Base-by-base conservation (phyloP, 73 alveolate genomes). In the Diophrys sp. region DNA sequence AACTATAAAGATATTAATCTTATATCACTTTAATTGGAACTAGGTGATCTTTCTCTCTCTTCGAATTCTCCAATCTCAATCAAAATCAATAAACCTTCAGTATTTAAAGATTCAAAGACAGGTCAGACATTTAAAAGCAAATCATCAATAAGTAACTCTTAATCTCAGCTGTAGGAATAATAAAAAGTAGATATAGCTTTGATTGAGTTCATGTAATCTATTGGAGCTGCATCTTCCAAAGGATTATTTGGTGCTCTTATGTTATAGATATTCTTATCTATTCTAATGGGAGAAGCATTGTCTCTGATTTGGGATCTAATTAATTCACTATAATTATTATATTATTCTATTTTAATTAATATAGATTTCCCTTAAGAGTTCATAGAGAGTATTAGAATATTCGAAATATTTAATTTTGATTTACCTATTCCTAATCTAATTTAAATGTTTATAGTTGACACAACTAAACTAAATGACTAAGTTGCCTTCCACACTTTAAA, bases 401-500 rank as follows among this genome's bases (percentile, higher is more conserved):
- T 68, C 55, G 18, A 68, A 2, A 68, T 68, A 23, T 5, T 68
- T 68, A 29, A 68, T 68, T 18, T 68, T 18, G 75, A 68, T 5
- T 5, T 68, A 2, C 75, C 75, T 2, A 23, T 25, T 2, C 31
- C 75, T 2, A 29, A 28, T 68, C 31, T 68, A 2, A 2, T 68
- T n/a, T 2, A 23, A 5, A 31, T 23, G 34, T 5, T 25, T 28
- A 2, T 25, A 2, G 2, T 68, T 25, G 75, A 18, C 29, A 31
- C 25, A n/a, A 18, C 31, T 1, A 27, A 68, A 28, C 27, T 23
- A 2, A 68, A 2, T 68, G 56, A 25, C 2, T 1, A 2, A 29
- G 31, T 2, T n/a, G 1, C 5, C 2, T 5, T n/a, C 29, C 8
- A 23, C 2, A 25, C 23, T n/a, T 31, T 68, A 26, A 23, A 68